Evolutionary conservation across 495 filamentous ascomycete species (phyloP), one percentile per base, ranked within the genome.

Genomic region (Neurospora sp.): DNA sequence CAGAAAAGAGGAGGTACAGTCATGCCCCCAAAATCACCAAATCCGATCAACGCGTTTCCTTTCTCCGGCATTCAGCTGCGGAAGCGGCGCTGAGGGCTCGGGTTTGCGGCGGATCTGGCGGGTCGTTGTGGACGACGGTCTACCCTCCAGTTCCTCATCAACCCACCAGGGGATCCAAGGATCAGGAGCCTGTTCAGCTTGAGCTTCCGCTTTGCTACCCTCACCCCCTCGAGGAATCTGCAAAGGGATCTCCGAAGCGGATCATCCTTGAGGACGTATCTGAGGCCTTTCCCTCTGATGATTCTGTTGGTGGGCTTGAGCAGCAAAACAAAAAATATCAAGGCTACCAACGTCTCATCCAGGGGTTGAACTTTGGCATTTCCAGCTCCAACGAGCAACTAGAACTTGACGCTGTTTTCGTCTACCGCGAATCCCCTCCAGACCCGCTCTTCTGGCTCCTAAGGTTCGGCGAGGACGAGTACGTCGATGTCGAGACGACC

Each of bases 1-100:
- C 16, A 18, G 41, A 44, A 18, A 18, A 12, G 20, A 53, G 10
- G 39, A 12, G 1, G 44, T 8, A 27, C 2, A 10, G 9, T 0
- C 79, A 82, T 65, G 85, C 85, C 0, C 82, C 81, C 41, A 85
- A 84, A 61, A 79, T 86, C 68, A 78, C 75, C 0, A 71, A 77
- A 37, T 39, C 40, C 0, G 82, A 86, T 70, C 65, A 68, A 1
- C 80, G 81, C 38, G 35, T 85, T 8, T 39, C 44, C 1, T 31
- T 70, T 8, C 9, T 59, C 0, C 4, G 10, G 20, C 47, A 59
- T 14, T 59, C 47, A 27, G 20, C 47, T 3, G 5, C 20, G 1
- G 69, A 74, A 9, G 53, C 74, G 3, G 73, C 72, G 16, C 44
- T 73, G 14, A 72, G 70, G 1, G 35, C 39, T 3, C 45, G 72